Evolutionary conservation across 345 rosid genomes (phyloP).

Genomic region (Linum lewisii): DNA sequence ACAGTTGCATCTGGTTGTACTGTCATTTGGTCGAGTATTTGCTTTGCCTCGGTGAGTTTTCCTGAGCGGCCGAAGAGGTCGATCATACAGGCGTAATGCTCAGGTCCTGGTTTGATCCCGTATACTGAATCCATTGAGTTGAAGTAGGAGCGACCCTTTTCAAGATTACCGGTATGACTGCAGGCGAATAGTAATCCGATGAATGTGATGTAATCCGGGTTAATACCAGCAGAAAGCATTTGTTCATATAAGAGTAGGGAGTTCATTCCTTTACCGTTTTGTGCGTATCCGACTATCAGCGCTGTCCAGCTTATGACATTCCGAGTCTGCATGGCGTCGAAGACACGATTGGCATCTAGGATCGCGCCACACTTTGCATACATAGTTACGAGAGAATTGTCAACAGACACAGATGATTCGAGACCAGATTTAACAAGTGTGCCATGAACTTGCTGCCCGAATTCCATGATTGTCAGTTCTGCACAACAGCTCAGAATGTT

Average conservation of each 20-base stretch:
- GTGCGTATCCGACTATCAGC: slow-evolving; percentile 75
- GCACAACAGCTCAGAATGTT: slow-evolving; percentile 65
- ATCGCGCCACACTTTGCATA: slow-evolving; percentile 76
- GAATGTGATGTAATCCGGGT: slow-evolving; percentile 70
- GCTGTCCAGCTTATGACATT: slow-evolving; percentile 87
- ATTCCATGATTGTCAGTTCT: slow-evolving; percentile 58
- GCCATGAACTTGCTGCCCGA: slow-evolving; percentile 82
- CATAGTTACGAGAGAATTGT: slow-evolving; percentile 70
- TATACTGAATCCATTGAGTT: slow-evolving; percentile 52
- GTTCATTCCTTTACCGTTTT: slow-evolving; percentile 73
- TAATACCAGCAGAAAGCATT: slow-evolving; percentile 54
- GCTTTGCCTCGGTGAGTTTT: slow-evolving; percentile 53
- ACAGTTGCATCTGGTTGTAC: slow-evolving; percentile 71
- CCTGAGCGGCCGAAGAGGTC: slow-evolving; percentile 84
- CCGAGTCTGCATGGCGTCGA: slow-evolving; percentile 41
- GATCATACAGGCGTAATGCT: slow-evolving; percentile 88
- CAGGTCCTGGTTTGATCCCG: slow-evolving; percentile 65
- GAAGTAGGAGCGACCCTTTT: slow-evolving; percentile 45
- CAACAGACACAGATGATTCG: slow-evolving; percentile 51
- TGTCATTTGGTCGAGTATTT: slow-evolving; percentile 52
- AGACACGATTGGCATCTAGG: slow-evolving; percentile 50
- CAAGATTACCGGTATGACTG: slow-evolving; percentile 71
- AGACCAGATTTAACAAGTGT: slow-evolving; percentile 42
- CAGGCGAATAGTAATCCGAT: slow-evolving; percentile 87
- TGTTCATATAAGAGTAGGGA: slow-evolving; percentile 41